Base-by-base conservation (phyloP, 139 green algal species). In the Tetradesmus obliquus region DNA sequence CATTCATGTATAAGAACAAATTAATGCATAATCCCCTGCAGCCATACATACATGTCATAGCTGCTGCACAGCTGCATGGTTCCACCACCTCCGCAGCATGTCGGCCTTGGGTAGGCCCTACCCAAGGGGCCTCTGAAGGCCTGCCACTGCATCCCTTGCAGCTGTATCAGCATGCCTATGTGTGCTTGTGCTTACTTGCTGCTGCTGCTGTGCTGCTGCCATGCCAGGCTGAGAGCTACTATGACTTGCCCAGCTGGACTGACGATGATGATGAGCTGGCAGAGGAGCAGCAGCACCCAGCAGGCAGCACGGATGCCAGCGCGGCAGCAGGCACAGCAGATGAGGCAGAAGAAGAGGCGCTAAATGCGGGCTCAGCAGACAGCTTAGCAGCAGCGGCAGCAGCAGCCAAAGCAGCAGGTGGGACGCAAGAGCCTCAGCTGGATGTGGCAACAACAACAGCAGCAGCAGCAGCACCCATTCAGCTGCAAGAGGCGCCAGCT, bases 261-360 rank as follows among this genome's bases (percentile, higher is more conserved):
- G 86, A 85, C 17, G 80, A 90, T 12, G 86, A 90, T 54, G 86
- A 83, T 55, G 86, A 90, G 76, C 54, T 79, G 62, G 24, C 5
- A 17, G 32, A 51, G 12, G 74, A 15, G 24, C 74, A 85, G 80
- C 17, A 24, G 15, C 45, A 57, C 7, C 17, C 45, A 51, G 80
- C 51, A 57, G 80, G 80, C 45, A 58, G 51, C 82, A 66, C 62
- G 55, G 69, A 76, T 3, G 66, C 8, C 66, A 76, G 66, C 66
- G 7, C 53, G n/a, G 45, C 79, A 84, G 79, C 71, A 79, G 71
- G 13, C 22, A 17, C 71, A 79, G 71, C 79, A 84, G 32, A 51
- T 24, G 45, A 45, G n/a, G 8, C 45, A 57, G 79, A 51, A n/a
- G 45, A 6, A 60, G 79, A 51, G 12, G 79, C 45, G n/a, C 32